A percentile compares a stretch with the other conserved stretches of the same genome.
Conservation (phyloP, 2,329 filamentous ascomycete genomes). For the Westerdykella aurantiaca region DNA sequence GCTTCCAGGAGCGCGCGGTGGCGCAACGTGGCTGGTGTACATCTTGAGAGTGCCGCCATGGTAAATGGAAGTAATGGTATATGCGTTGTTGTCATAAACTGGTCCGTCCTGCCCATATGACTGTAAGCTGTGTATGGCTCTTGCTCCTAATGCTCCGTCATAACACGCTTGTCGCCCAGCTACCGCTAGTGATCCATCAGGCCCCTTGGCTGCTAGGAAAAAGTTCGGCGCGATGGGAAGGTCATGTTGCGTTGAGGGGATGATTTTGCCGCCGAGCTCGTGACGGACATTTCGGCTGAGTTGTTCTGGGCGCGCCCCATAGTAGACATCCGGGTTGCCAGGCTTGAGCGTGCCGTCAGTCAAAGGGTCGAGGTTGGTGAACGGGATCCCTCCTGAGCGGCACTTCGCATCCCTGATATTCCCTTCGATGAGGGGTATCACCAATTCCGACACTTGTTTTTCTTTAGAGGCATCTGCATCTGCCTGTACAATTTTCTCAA, state of each 20-base stretch:
- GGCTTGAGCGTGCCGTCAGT: constrained; percentile 10
- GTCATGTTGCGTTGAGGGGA: constrained; percentile 23
- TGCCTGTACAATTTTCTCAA: constrained; percentile 23
- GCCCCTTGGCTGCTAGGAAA: constrained; percentile 40
- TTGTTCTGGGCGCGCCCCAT: constrained; percentile 25
- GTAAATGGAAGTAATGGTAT: constrained; percentile 39
- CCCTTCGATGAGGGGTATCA: constrained; percentile 32
- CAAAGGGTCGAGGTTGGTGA: constrained; percentile 14
- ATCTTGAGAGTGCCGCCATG: constrained; percentile 34
- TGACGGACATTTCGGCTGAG: constrained; percentile 22
- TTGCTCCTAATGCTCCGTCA: constrained; percentile 23
- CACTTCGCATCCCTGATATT: constrained; percentile 15
- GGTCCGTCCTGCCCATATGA: constrained; percentile 30
- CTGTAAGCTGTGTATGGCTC: constrained; percentile 37
- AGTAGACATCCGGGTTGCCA: constrained; percentile 30
- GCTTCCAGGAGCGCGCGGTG: constrained; percentile 23
- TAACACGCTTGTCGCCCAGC: constrained; percentile 22
- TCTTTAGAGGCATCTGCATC: constrained; percentile 31
- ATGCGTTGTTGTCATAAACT: constrained; percentile 38
- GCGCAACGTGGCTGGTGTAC: constrained; percentile 37
- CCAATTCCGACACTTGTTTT: constrained; percentile 26
- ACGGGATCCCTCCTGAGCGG: constrained; percentile 17
- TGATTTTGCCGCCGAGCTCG: constrained; percentile 20
- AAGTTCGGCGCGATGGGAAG: constrained; percentile 23
- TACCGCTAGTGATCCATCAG: constrained; percentile 21